Percentiles rank a stretch among this genome's conserved stretches.
phyloP scores from a whole-genome alignment of 2,329 filamentous ascomycete genomes.

The Intubia oerlemansii region DNA sequence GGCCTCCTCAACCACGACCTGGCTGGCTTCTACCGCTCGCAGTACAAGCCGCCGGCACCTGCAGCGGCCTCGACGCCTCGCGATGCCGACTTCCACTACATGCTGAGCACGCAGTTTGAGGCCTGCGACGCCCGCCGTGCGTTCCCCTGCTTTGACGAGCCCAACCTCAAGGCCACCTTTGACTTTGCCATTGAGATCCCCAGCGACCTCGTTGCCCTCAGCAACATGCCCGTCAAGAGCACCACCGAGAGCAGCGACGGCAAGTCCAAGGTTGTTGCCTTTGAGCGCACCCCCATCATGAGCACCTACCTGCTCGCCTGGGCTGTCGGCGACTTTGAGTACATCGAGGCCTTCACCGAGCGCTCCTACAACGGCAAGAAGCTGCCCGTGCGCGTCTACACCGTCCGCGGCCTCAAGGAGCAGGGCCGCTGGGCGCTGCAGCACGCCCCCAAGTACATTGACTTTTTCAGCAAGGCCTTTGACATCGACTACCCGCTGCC shows the following conservation, averaged over 20 bases:
- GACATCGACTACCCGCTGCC: conserved; percentile 82
- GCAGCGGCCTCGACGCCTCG: conserved; percentile 59
- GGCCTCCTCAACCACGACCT: conserved; percentile 81
- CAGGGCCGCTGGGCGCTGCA: conserved; percentile 79
- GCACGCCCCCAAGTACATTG: conserved; percentile 81
- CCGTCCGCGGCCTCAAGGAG: conserved; percentile 79
- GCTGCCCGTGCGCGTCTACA: conserved; percentile 88
- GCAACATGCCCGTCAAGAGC: conserved; percentile 84
- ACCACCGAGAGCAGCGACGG: conserved; percentile 22
- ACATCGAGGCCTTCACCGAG: conserved; percentile 77
- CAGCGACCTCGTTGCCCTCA: conserved; percentile 67
- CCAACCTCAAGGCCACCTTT: conserved; percentile 89
- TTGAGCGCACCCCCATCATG: conserved; percentile 75
- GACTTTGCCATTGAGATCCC: conserved; percentile 87
- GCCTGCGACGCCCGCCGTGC: conserved; percentile 84
- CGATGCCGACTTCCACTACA: conserved; percentile 44
- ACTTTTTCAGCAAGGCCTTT: conserved; percentile 93
- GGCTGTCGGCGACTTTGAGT: conserved; percentile 94
- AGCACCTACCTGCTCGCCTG: conserved; percentile 81
- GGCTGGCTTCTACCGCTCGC: conserved; percentile 74
- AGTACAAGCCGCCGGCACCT: conserved; percentile 55
- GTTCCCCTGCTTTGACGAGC: conserved; percentile 96
- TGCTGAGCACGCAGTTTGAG: conserved; percentile 96
- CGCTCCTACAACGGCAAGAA: conserved; percentile 66
- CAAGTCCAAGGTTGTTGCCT: conserved; percentile 47